Evolutionary conservation across 139 green algal genomes (phyloP).

Genomic region (Zygnema circumcarinatum): DNA sequence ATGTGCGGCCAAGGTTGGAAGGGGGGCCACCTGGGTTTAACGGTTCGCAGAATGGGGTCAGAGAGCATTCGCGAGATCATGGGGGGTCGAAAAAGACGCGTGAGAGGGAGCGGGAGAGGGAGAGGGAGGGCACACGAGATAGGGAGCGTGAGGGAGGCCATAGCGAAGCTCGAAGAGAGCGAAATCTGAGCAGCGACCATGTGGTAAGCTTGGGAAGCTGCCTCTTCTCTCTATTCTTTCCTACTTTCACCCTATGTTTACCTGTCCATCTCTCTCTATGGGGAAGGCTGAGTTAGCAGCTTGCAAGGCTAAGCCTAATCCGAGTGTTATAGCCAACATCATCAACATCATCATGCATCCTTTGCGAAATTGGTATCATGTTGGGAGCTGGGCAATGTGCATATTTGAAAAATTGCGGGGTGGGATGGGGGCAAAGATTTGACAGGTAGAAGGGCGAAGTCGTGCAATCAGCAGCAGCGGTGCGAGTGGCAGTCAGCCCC

Average conservation of each 20-base stretch:
- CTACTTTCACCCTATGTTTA: too few relatives aligned
- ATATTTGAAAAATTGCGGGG: not conserved
- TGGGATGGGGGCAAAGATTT: too few relatives aligned
- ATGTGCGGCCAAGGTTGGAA: constrained; percentile 14
- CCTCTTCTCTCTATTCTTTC: not conserved
- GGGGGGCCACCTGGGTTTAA: not conserved
- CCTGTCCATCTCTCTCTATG: not conserved
- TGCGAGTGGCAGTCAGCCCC: too few relatives aligned
- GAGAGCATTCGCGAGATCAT: constrained; percentile 7
- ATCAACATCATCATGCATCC: not conserved
- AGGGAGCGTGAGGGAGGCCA: constrained; percentile 26
- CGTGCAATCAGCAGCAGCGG: too few relatives aligned
- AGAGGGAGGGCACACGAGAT: not conserved
- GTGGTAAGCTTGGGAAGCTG: not conserved
- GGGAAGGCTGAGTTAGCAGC: not conserved
- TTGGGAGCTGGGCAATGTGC: not conserved
- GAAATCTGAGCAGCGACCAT: not conserved
- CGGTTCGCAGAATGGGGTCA: not conserved
- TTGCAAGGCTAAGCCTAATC: not conserved
- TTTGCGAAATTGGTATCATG: not conserved
- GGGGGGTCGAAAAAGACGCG: not conserved
- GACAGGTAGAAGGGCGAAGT: too few relatives aligned
- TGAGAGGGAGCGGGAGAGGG: constrained; percentile 40
- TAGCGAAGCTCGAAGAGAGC: not conserved
- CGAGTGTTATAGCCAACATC: too few relatives aligned